Percentiles rank a stretch among this genome's conserved stretches.
These are phyloP conservation scores for Epichloe sibirici DNA, from an alignment of 2,329 filamentous ascomycete genomes.

Conservation along the genomic window DNA sequence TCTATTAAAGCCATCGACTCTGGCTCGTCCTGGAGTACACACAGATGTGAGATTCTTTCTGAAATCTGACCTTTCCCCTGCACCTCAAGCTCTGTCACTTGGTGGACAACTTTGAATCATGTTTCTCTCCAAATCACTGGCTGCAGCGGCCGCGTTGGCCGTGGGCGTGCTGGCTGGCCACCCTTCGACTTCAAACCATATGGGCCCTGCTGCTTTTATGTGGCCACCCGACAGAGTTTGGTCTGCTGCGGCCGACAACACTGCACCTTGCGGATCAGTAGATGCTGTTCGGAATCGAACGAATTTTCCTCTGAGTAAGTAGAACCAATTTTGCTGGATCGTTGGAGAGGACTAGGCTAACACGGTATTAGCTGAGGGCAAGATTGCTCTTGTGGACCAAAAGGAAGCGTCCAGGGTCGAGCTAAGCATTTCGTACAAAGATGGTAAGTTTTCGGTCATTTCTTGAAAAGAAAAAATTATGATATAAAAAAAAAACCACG, in stretches of 20 bases:
- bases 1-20: not conserved
- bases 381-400: too few relatives aligned
- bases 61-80: not conserved
- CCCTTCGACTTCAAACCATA: constrained; percentile 14
- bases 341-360: too few relatives aligned
- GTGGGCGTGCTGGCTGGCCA: not conserved
- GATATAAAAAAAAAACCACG: too few relatives aligned
- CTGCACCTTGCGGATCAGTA: constrained; percentile 11
- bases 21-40: not conserved
- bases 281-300: too few relatives aligned
- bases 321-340: too few relatives aligned
- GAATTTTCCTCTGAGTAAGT: too few relatives aligned
- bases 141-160: not conserved
- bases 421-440: too few relatives aligned
- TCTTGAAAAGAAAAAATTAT: too few relatives aligned
- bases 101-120: not conserved
- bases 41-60: too few relatives aligned
- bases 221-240: constrained; percentile 48
- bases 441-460: too few relatives aligned
- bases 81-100: not conserved
- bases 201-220: constrained; percentile 46
- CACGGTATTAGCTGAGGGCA: too few relatives aligned
- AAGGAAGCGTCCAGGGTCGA: too few relatives aligned
- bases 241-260: constrained; percentile 42
- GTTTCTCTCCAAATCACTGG: not conserved